A percentile compares a stretch with the other conserved stretches of the same genome.
phyloP scores from a whole-genome alignment of 225 moss, liverwort and hornwort species.

The Pseudisothecium myosuroides region DNA sequence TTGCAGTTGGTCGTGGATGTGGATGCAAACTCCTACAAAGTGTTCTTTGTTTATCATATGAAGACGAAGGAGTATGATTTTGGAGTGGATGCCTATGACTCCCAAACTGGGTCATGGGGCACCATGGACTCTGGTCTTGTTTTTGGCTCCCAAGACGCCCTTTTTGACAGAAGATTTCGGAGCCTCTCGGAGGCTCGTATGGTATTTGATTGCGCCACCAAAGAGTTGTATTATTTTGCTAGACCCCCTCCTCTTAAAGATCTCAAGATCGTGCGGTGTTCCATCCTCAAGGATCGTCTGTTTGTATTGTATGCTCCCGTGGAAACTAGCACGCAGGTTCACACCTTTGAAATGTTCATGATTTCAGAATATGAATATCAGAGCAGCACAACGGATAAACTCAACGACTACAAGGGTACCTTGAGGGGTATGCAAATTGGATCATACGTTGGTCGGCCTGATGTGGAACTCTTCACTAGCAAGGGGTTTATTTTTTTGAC shows the following conservation, averaged over 20 bases:
- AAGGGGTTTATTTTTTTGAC: background rate
- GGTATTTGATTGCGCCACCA: slow-evolving; percentile 7
- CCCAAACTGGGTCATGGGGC: no score
- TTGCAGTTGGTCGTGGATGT: slow-evolving; percentile 1
- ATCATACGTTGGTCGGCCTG: background rate
- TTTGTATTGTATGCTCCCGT: background rate
- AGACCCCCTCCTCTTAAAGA: background rate
- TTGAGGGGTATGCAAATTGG: background rate
- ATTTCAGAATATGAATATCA: slow-evolving; percentile 2
- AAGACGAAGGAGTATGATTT: background rate
- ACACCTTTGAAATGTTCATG: background rate
- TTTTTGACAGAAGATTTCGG: background rate
- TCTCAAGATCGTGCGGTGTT: background rate
- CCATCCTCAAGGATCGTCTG: background rate
- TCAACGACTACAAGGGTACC: background rate
- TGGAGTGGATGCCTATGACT: slow-evolving; percentile 4
- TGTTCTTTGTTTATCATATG: background rate
- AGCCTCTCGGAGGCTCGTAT: no score
- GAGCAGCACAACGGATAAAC: background rate
- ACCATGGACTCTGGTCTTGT: slow-evolving; percentile 5
- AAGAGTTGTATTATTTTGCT: background rate
- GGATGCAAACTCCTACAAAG: background rate
- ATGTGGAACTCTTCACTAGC: background rate
- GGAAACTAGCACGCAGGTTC: background rate
- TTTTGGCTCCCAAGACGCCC: background rate